phyloP scores from a whole-genome alignment of 164 flowering plant genomes.

The Annona squamosa region DNA sequence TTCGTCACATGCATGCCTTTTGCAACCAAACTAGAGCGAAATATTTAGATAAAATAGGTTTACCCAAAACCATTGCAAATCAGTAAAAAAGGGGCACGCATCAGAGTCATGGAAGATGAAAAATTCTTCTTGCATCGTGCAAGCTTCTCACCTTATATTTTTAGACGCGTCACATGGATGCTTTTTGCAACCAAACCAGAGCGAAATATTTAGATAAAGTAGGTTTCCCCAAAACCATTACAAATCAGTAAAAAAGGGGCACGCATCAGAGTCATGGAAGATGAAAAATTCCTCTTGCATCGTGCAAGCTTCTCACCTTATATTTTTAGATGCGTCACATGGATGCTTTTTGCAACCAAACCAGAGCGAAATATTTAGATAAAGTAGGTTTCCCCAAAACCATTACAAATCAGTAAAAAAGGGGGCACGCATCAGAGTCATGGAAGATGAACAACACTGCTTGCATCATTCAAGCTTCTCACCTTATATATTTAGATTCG shows the following conservation, averaged over 20 bases:
- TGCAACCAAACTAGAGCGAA: too few species aligned
- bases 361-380: too few species aligned
- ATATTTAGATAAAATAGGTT: neutral
- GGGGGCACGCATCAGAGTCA: slow-evolving; percentile 6
- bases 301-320: too few species aligned
- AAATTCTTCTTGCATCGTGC: too few species aligned
- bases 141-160: too few species aligned
- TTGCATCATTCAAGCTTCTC: neutral
- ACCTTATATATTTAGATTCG: too few species aligned
- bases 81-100: slow-evolving; percentile 3
- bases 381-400: too few species aligned
- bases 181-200: too few species aligned
- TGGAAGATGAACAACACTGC: slow-evolving; percentile 16
- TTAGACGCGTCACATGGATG: too few species aligned
- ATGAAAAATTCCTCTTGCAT: slow-evolving; percentile 11
- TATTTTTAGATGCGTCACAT: too few species aligned
- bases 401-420: neutral
- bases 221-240: neutral
- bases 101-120: neutral
- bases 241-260: neutral
- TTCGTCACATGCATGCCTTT: too few species aligned
- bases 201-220: neutral
- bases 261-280: slow-evolving; percentile 12
- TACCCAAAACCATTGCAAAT: neutral
- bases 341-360: too few species aligned